Base-by-base conservation (phyloP, 2,329 filamentous ascomycete species). In the Ophiostoma fasciatum region DNA sequence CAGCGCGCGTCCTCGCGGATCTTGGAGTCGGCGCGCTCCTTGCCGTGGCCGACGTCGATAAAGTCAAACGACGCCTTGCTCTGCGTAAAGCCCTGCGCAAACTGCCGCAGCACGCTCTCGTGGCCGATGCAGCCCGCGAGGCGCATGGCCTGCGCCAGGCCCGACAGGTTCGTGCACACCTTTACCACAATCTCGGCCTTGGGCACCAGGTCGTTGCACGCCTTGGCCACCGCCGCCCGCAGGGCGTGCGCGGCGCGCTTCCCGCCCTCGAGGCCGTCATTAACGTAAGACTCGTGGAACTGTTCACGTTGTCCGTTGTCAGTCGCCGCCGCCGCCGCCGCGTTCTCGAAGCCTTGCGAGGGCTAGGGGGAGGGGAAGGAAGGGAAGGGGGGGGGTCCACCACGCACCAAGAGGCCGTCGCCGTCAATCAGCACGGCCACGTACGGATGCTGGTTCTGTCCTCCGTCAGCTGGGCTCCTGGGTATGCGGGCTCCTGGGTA, bases 361-460 rank as follows among this genome's bases (percentile, higher is more conserved):
- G 5, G 14, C 21, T 10, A 15, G 4, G 17, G 11, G 25, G 8
- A 13, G 19, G 19, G 11, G 1, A 17, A 7, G 5, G 9, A 10
- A 8, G 29, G 19, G 20, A 3, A 25, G 10, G 22, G n/a, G 19
- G 27, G 18, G 12, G 7, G 29, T 8, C 21, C 33, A 36, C 4
- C 13, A 26, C 43, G 27, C 49, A 77, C 73, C 51, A 76, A 57
- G 40, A 76, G 60, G 30, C 71, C 69, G 50, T 79, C 67, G 26
- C 73, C 74, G 50, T 78, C 74, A 45, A 79, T 66, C 45, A 77
- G 49, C 27, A 75, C 62, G 44, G 71, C 53, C 47, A 76, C 59
- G 50, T 78, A 78, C 28, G 66, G 61, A 51, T 74, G 75, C 33
- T 56, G 60, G 40, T 60, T 63, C 66, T 73, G 46, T 32, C 20